Evolutionary conservation across 1,284 basidiomycete genomes (phyloP).

Genomic region (Cryptococcus sp.): DNA sequence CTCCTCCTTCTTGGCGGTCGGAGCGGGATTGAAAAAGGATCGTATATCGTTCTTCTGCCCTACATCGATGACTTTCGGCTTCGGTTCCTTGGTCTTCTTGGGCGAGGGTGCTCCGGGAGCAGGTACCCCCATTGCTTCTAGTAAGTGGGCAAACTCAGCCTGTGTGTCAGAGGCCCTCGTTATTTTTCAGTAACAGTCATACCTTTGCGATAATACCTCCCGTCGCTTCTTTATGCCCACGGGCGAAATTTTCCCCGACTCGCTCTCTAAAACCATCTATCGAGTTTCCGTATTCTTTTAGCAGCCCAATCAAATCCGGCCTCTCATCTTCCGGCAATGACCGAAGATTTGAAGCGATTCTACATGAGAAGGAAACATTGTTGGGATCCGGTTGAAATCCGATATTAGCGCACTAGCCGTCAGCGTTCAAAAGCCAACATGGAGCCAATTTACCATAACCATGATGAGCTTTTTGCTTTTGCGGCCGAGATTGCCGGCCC

Average conservation of each 20-base stretch:
- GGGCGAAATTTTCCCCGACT: constrained; percentile 45
- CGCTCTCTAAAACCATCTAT: constrained; percentile 38
- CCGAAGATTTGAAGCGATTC: constrained; percentile 31
- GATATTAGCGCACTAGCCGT: constrained; percentile 40
- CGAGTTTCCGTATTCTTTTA: constrained; percentile 35
- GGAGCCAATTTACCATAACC: constrained; percentile 33
- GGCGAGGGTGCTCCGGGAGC: constrained; percentile 4
- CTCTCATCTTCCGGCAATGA: constrained; percentile 34
- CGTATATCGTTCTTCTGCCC: constrained; percentile 16
- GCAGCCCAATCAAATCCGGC: constrained; percentile 36
- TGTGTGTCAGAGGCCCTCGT: not conserved
- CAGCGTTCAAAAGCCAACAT: too few species aligned
- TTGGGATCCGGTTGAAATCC: constrained; percentile 40
- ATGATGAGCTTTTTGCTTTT: constrained; percentile 44
- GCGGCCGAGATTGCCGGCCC: constrained; percentile 41
- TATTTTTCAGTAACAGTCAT: not conserved
- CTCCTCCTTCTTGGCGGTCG: not conserved
- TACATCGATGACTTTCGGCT: constrained; percentile 3
- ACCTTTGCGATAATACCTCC: constrained; percentile 45
- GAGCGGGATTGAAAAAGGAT: constrained; percentile 14
- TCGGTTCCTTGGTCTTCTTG: constrained; percentile 5
- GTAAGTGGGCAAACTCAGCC: constrained; percentile 22
- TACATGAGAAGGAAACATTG: constrained; percentile 43
- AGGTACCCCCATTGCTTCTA: constrained; percentile 25
- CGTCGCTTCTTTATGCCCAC: constrained; percentile 48